phyloP scores from a whole-genome alignment of 1,284 basidiomycete genomes.

The Trametes versicolor region DNA sequence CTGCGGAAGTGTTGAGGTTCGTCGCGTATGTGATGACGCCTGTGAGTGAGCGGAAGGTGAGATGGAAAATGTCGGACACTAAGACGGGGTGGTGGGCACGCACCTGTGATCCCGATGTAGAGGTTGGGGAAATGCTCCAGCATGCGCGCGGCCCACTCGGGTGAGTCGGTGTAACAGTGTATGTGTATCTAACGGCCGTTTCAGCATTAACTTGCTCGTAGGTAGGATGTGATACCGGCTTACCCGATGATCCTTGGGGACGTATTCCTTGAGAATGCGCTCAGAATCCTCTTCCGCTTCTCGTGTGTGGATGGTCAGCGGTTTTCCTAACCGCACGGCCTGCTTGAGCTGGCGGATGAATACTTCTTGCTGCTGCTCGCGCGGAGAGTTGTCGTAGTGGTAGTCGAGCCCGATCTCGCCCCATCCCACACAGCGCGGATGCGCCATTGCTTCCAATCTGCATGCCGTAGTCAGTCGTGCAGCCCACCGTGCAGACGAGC shows the following conservation, averaged over 20 bases:
- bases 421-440: conserved; percentile 84
- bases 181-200: conserved; percentile 69
- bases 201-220: neutral
- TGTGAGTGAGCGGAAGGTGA: conserved; percentile 36
- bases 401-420: conserved; percentile 89
- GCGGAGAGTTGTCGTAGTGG: conserved; percentile 81
- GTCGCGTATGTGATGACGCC: conserved; percentile 83
- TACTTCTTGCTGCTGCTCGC: conserved; percentile 69
- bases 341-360: conserved; percentile 73
- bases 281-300: conserved; percentile 86
- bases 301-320: conserved; percentile 82
- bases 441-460: conserved; percentile 78
- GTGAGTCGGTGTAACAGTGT: conserved; percentile 85
- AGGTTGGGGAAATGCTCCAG: conserved; percentile 81
- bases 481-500: conserved; percentile 1
- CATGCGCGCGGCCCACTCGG: conserved; percentile 74
- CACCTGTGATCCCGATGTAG: conserved; percentile 82
- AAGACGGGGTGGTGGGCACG: conserved; percentile 18
- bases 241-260: conserved; percentile 76
- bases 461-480: neutral
- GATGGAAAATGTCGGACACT: conserved; percentile 2
- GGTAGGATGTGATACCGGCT: conserved; percentile 8
- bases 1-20: conserved; percentile 71
- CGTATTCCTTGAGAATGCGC: conserved; percentile 73
- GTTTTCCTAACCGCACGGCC: conserved; percentile 73